Evolutionary conservation across 768 basidiomycete genomes (phyloP).

Genomic region (Suillus discolor): DNA sequence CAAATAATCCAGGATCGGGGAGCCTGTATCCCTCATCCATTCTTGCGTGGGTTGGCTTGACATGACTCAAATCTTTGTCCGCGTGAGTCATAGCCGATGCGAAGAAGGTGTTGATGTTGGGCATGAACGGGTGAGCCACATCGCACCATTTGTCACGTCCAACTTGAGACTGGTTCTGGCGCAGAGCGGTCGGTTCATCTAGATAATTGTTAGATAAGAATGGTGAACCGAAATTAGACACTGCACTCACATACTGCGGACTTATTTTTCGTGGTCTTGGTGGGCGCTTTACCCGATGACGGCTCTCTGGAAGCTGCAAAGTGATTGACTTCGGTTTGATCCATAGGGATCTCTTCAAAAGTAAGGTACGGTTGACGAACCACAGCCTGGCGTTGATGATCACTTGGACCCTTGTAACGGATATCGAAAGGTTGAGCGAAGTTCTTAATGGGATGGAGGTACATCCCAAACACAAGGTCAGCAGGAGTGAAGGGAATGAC

Average conservation of each 20-base stretch:
- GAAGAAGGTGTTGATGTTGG: background rate
- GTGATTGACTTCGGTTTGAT: background rate
- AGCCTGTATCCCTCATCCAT: background rate
- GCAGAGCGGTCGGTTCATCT: background rate
- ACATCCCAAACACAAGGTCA: background rate
- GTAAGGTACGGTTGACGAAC: background rate
- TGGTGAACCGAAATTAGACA: background rate
- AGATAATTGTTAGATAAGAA: background rate
- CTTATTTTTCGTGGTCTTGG: background rate
- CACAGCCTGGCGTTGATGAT: background rate
- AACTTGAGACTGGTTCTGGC: too few species aligned
- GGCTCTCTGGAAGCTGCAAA: background rate
- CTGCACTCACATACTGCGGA: background rate
- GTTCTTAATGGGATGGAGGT: background rate
- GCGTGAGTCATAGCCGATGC: background rate
- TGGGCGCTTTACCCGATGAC: background rate
- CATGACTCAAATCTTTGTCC: background rate
- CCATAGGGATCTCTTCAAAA: background rate
- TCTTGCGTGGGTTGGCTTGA: background rate
- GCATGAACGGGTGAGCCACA: background rate
- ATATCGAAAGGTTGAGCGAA: background rate
- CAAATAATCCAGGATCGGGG: slow-evolving; percentile 1
- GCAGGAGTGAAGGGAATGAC: background rate
- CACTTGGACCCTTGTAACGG: background rate
- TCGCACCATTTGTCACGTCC: background rate